phyloP scores from a whole-genome alignment of 2,329 filamentous ascomycete species.

The Cladosporium sp. region DNA sequence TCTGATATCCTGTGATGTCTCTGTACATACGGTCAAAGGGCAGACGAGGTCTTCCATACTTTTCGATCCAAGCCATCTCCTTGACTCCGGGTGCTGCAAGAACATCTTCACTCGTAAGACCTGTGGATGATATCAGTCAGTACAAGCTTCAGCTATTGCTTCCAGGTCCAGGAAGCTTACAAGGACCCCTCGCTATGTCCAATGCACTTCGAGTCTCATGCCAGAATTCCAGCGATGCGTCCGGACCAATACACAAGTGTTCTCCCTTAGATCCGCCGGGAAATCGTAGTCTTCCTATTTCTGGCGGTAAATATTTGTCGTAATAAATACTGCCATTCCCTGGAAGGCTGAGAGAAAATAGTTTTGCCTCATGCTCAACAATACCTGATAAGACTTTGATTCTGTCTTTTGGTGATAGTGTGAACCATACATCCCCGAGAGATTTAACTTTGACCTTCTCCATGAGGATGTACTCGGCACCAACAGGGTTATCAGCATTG shows the following conservation, averaged over 20 bases:
- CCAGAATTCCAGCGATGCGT: conserved; percentile 29
- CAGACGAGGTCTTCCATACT: neutral
- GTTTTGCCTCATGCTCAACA: conserved; percentile 26
- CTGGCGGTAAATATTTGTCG: neutral
- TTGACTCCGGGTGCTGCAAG: neutral
- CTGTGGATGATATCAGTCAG: neutral
- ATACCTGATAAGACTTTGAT: conserved; percentile 25
- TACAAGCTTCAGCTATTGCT: neutral
- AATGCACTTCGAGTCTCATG: conserved; percentile 26
- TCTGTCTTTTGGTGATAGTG: conserved; percentile 22
- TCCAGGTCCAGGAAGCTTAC: neutral
- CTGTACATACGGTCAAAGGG: conserved; percentile 26
- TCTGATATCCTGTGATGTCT: conserved; percentile 26
- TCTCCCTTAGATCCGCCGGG: neutral
- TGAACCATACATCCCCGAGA: conserved; percentile 23
- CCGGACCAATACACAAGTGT: conserved; percentile 29
- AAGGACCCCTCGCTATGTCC: conserved; percentile 26
- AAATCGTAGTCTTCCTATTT: neutral
- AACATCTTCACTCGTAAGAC: neutral
- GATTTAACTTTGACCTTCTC: neutral
- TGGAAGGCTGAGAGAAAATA: conserved; percentile 16
- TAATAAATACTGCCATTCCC: neutral
- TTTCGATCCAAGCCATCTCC: neutral
- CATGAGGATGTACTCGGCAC: neutral
- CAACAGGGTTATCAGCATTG: neutral